phyloP scores from a whole-genome alignment of 305 asterid genomes.

The Solanum aculeatissimum region DNA sequence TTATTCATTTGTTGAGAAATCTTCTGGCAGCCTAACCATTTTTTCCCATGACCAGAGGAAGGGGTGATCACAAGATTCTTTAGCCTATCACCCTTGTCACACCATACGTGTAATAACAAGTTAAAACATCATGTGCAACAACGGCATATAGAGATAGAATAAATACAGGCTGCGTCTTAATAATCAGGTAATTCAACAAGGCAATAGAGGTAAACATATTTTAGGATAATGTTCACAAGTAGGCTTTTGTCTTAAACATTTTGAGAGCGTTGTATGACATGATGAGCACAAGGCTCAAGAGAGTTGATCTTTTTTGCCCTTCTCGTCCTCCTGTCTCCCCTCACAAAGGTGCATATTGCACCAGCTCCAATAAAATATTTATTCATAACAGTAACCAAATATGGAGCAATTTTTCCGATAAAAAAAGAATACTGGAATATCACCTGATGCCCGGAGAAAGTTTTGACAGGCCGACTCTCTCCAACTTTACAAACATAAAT shows the following conservation, averaged over 20 bases:
- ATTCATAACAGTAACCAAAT: not conserved
- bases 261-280: not conserved
- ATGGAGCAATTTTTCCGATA: not conserved
- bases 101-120: not conserved
- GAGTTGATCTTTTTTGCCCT: not conserved
- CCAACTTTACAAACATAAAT: conserved; percentile 93
- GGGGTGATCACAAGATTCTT: not conserved
- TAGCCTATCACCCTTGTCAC: not conserved
- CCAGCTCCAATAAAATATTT: not conserved
- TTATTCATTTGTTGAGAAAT: not conserved
- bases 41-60: not conserved
- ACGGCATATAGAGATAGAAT: not conserved
- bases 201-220: not conserved
- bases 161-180: not conserved
- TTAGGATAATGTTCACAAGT: not conserved
- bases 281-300: not conserved
- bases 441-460: conserved; percentile 88
- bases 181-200: not conserved
- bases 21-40: not conserved
- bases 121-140: not conserved
- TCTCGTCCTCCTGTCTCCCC: not conserved
- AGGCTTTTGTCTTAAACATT: not conserved
- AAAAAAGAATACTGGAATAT: not conserved
- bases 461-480: conserved; percentile 71
- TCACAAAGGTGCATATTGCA: not conserved